Conservation (phyloP, 441 rosid genomes). For the Omphalea diandra region DNA sequence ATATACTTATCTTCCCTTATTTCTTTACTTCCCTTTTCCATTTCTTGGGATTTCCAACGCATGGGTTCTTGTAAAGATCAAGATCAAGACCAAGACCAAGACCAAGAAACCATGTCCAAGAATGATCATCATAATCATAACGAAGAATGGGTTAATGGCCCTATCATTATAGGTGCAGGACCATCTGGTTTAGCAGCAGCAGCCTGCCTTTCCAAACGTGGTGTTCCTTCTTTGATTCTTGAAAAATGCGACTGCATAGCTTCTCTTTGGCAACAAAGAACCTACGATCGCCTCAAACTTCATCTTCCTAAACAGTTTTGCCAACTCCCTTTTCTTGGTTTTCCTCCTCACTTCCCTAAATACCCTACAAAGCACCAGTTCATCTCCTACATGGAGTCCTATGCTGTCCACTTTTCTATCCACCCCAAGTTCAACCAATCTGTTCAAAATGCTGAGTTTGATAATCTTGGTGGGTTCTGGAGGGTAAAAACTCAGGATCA, state of each 20-base stretch:
- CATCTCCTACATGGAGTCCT: constrained; percentile 70
- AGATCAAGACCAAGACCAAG: constrained; percentile 23
- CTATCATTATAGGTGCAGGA: constrained; percentile 93
- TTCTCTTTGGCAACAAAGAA: constrained; percentile 73
- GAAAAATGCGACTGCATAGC: constrained; percentile 80
- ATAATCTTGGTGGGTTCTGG: constrained; percentile 51
- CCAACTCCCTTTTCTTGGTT: constrained; percentile 62
- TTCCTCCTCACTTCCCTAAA: constrained; percentile 68
- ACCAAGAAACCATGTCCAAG: no score
- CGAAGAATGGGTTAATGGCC: constrained; percentile 38
- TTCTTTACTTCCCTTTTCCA: not conserved
- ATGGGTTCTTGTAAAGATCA: constrained; percentile 38
- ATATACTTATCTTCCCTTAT: no score
- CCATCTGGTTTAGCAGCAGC: constrained; percentile 86
- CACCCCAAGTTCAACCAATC: constrained; percentile 60
- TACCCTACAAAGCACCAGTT: constrained; percentile 77
- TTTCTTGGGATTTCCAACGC: constrained; percentile 30
- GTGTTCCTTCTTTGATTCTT: constrained; percentile 66
- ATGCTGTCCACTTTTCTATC: constrained; percentile 70
- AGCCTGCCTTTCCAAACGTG: constrained; percentile 60
- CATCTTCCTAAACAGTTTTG: constrained; percentile 91
- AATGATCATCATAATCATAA: no score
- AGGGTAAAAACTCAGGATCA: constrained; percentile 54
- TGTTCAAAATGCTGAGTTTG: constrained; percentile 53
- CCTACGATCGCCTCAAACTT: constrained; percentile 87